These are phyloP conservation scores for Tulasnella sp. DNA, from an alignment of 768 basidiomycete genomes.

Conservation along the genomic window DNA sequence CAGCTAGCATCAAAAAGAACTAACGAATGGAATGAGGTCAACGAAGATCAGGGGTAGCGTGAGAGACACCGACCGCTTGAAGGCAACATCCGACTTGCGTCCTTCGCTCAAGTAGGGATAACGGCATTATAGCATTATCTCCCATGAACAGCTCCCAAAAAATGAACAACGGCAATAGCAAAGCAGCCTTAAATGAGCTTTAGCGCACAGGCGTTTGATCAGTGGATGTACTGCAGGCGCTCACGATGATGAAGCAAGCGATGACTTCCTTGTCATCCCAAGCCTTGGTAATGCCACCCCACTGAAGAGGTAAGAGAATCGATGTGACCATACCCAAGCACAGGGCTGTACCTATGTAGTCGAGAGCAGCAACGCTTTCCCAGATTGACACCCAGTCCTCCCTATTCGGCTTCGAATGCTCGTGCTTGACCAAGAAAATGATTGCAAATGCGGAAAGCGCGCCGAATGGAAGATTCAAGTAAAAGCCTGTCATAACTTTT, in stretches of 20 bases:
- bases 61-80: constrained; percentile 16
- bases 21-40: neutral
- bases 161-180: constrained; percentile 24
- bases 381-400: constrained; percentile 16
- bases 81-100: constrained; percentile 24
- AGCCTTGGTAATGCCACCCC: constrained; percentile 33
- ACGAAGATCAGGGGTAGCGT: neutral
- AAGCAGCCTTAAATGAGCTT: constrained; percentile 20
- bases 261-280: constrained; percentile 29
- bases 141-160: constrained; percentile 28
- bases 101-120: constrained; percentile 25
- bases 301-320: constrained; percentile 32
- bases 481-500: neutral
- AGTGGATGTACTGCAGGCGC: constrained; percentile 17
- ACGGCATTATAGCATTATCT: constrained; percentile 29
- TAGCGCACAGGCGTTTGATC: neutral
- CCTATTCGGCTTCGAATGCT: constrained; percentile 19
- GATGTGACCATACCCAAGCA: constrained; percentile 28
- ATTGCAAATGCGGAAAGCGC: constrained; percentile 27
- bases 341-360: constrained; percentile 30
- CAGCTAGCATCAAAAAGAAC: constrained; percentile 2
- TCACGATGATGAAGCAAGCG: constrained; percentile 20
- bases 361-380: constrained; percentile 22
- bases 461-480: constrained; percentile 25
- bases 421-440: constrained; percentile 25